These are phyloP conservation scores for Raphanus hybrid DNA, from an alignment of 441 rosid species.

Conservation along the genomic window DNA sequence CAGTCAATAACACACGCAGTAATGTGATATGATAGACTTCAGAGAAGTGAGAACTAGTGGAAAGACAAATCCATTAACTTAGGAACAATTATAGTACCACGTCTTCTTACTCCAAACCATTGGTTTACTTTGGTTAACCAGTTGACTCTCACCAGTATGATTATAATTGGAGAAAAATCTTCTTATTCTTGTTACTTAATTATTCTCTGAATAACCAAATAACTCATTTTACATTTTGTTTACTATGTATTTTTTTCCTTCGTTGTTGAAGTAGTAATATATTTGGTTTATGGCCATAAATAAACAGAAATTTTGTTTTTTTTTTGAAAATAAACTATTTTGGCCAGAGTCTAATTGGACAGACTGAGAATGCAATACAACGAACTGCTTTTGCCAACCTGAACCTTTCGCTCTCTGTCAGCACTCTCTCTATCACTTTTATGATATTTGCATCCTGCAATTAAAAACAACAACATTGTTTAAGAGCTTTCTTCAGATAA, in stretches of 20 bases:
- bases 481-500: background rate
- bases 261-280: background rate
- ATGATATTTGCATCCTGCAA: constrained; percentile 70
- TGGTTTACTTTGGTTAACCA: too few species aligned
- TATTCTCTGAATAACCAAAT: background rate
- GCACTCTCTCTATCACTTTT: constrained; percentile 11
- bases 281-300: background rate
- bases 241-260: background rate
- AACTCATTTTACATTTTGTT: background rate
- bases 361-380: constrained; percentile 78
- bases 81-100: too few species aligned
- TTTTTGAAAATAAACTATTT: background rate
- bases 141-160: too few species aligned
- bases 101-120: too few species aligned
- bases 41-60: background rate
- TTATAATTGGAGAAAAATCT: too few species aligned
- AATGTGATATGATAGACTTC: too few species aligned
- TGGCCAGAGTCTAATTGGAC: too few species aligned
- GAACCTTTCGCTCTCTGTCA: constrained; percentile 90
- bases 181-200: too few species aligned
- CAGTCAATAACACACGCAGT: background rate
- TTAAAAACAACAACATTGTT: background rate
- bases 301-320: background rate
- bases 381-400: constrained; percentile 94
- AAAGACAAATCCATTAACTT: too few species aligned